A percentile compares a stretch with the other conserved stretches of the same genome.
Evolutionary conservation across 106 monocot genomes (phyloP).

Genomic region (Dendrobium catenatum): DNA sequence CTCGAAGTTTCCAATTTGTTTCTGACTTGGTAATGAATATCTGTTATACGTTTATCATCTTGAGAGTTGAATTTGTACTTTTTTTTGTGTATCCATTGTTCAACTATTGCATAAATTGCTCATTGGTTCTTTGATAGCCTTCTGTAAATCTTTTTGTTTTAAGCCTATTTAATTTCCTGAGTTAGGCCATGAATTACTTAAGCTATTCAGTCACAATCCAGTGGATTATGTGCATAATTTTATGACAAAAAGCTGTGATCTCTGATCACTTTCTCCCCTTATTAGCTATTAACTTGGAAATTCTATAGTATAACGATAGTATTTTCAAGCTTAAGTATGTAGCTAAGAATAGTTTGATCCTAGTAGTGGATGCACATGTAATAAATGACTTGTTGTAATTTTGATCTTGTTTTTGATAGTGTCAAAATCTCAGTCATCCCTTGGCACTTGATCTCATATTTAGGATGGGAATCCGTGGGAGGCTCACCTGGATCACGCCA

Average conservation of each 20-base stretch:
- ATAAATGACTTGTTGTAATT: background rate
- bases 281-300: background rate
- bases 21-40: slow-evolving; percentile 50
- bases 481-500: no score
- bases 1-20: slow-evolving; percentile 77
- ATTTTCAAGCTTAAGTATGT: no score
- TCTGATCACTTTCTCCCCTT: background rate
- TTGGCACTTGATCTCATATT: no score
- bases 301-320: background rate
- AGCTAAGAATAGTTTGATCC: no score
- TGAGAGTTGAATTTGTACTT: background rate
- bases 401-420: background rate
- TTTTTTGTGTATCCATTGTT: background rate
- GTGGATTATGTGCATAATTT: background rate
- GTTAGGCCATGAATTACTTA: background rate
- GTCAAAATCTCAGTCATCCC: no score
- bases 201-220: background rate
- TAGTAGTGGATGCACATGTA: background rate
- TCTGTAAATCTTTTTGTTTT: background rate
- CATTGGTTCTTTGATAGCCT: background rate
- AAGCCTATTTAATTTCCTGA: background rate
- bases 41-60: background rate
- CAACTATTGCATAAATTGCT: background rate
- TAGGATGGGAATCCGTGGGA: no score
- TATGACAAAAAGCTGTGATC: background rate